phyloP scores from a whole-genome alignment of 2,329 filamentous ascomycete genomes.

The Epichloe sylvatica region DNA sequence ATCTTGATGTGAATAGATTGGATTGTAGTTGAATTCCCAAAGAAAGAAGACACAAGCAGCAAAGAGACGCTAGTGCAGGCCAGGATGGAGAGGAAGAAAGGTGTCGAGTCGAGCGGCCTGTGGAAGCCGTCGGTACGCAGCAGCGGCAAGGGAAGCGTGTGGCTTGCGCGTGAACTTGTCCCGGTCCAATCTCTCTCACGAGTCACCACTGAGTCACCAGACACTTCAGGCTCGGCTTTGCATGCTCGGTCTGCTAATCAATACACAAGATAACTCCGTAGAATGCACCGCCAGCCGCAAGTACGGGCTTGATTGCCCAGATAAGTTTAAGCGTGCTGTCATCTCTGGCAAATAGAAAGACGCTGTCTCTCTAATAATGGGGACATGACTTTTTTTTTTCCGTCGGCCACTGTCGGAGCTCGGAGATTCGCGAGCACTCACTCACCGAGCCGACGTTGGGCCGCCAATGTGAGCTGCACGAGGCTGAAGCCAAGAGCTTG shows the following conservation, averaged over 20 bases:
- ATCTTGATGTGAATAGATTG: conserved; percentile 37
- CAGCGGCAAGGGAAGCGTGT: conserved; percentile 1
- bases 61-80: conserved; percentile 10
- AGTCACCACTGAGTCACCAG: background rate
- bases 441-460: conserved; percentile 9
- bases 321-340: too few species aligned
- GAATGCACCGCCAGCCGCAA: background rate
- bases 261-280: too few species aligned
- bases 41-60: conserved; percentile 11
- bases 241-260: background rate
- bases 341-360: too few species aligned
- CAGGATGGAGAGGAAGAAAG: conserved; percentile 5
- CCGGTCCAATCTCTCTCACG: background rate
- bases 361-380: too few species aligned
- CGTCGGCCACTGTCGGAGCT: conserved; percentile 17
- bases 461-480: background rate
- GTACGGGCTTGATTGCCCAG: background rate
- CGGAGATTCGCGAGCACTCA: conserved; percentile 12
- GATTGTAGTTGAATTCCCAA: conserved; percentile 10
- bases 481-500: conserved; percentile 1
- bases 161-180: background rate
- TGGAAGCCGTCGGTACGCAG: conserved; percentile 8
- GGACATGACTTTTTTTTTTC: background rate
- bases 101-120: conserved; percentile 3
- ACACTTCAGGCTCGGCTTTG: background rate